Evolutionary conservation across 192 early-diverging fungal genomes (phyloP), one percentile per base, ranked within the genome.

Genomic region (Coemansia asiatica): DNA sequence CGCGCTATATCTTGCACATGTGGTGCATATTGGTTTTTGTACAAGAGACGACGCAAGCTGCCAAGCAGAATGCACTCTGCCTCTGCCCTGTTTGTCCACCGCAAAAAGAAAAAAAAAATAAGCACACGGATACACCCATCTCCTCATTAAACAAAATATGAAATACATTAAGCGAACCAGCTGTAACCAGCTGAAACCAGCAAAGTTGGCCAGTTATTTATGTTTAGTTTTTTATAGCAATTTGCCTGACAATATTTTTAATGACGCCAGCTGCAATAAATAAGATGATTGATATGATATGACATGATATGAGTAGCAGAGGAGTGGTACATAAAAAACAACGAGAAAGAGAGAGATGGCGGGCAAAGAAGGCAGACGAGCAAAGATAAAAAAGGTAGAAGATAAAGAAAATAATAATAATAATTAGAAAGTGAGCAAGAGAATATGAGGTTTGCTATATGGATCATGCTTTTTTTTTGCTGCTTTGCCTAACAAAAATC

Each of bases 121-220:
- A 44, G 40, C 40, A 44, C 40, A 44, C 40, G 40, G 40, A 44
- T 44, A 44, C 40, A 44, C 40, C 40, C 40, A 44, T 44, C 40
- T 44, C 40, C 40, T 44, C 40, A 44, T 13, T 1, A 16, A 44
- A 44, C 6, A 44, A 44, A 44, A 8, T 3, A 12, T 44, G 40
- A 44, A 44, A 16, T 44, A 28, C 27, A 55, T 55, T 29, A 55
- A 55, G 53, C 3, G 29, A 55, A 27, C 40, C 40, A 55, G 53
- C 26, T 55, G 53, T 25, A 55, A 18, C 25, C 26, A n/a, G 53
- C 53, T n/a, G n/a, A n/a, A n/a, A n/a, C n/a, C n/a, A n/a, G n/a
- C n/a, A n/a, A n/a, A n/a, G n/a, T n/a, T n/a, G n/a, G n/a, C n/a
- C n/a, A n/a, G n/a, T n/a, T n/a, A n/a, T n/a, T n/a, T n/a, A n/a